A percentile compares a stretch with the other conserved stretches of the same genome.
Evolutionary conservation across 2,329 filamentous ascomycete species (phyloP).

Genomic region (Clathrospora elynae): DNA sequence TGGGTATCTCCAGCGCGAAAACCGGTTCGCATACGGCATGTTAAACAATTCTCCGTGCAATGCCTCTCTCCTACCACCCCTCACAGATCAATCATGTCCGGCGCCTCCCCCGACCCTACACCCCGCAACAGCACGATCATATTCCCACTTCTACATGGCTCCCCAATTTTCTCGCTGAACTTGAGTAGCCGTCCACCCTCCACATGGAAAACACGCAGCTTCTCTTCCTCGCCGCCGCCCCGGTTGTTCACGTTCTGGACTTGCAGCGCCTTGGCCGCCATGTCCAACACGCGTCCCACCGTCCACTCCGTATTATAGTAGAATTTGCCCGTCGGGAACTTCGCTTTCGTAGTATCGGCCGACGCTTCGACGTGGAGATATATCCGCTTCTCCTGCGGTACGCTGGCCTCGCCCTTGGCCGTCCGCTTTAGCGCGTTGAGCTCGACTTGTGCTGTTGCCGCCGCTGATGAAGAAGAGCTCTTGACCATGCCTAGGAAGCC

Average conservation of each 20-base stretch:
- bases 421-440: slow-evolving; percentile 80
- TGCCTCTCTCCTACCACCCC: too few species aligned
- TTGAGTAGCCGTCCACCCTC: slow-evolving; percentile 86
- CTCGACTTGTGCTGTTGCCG: slow-evolving; percentile 69
- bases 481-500: slow-evolving; percentile 34
- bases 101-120: slow-evolving; percentile 72
- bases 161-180: slow-evolving; percentile 84
- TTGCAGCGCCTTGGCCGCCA: slow-evolving; percentile 76
- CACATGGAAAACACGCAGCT: slow-evolving; percentile 87
- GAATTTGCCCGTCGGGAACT: slow-evolving; percentile 69
- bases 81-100: slow-evolving; percentile 67
- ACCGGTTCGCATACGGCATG: not conserved
- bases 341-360: slow-evolving; percentile 80
- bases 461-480: slow-evolving; percentile 33
- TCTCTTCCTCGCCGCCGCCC: slow-evolving; percentile 74
- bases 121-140: slow-evolving; percentile 88
- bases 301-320: slow-evolving; percentile 73
- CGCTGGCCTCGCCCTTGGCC: slow-evolving; percentile 86
- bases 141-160: slow-evolving; percentile 76
- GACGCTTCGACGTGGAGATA: slow-evolving; percentile 92
- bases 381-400: slow-evolving; percentile 81
- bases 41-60: not conserved
- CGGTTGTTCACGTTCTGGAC: slow-evolving; percentile 85
- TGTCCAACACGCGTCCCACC: slow-evolving; percentile 80
- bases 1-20: slow-evolving; percentile 23